Evolutionary conservation across 345 rosid species (phyloP).

Genomic region (Triadica sebifera): DNA sequence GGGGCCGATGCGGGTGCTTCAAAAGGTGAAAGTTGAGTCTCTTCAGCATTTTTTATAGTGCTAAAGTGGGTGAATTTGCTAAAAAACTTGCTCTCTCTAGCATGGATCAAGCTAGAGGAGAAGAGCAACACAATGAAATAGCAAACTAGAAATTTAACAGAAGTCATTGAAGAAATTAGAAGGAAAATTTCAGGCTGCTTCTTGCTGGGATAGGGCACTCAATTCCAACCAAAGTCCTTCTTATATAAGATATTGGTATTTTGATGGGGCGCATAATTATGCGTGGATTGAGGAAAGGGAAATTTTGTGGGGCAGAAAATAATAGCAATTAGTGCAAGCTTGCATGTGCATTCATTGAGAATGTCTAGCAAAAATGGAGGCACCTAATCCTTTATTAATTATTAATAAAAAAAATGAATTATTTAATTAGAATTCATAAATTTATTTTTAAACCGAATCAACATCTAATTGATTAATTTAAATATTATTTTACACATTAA

Average conservation of each 20-base stretch:
- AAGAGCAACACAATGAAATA: conserved; percentile 26
- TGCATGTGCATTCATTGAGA: conserved; percentile 37
- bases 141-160: conserved; percentile 11
- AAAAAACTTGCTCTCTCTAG: conserved; percentile 61
- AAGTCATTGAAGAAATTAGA: conserved; percentile 35
- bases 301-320: conserved; percentile 34
- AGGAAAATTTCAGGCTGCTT: not conserved
- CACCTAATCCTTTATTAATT: conserved; percentile 3
- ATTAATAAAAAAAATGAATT: not conserved
- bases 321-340: conserved; percentile 24
- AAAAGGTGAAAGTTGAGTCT: conserved; percentile 3
- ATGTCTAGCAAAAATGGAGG: conserved; percentile 17
- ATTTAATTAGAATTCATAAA: too few relatives aligned
- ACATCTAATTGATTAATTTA: too few relatives aligned
- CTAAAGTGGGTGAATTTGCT: conserved; percentile 47
- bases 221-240: not conserved
- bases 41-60: conserved; percentile 3
- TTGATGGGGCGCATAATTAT: conserved; percentile 30
- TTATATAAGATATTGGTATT: not conserved
- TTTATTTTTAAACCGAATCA: too few relatives aligned
- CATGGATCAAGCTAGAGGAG: conserved; percentile 34
- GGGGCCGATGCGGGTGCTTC: conserved; percentile 20
- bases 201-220: not conserved
- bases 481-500: too few relatives aligned
- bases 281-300: conserved; percentile 57